Evolutionary conservation across 805 yeast genomes (phyloP), one percentile per base, ranked within the genome.

Genomic region (Pichia paraexigua): DNA sequence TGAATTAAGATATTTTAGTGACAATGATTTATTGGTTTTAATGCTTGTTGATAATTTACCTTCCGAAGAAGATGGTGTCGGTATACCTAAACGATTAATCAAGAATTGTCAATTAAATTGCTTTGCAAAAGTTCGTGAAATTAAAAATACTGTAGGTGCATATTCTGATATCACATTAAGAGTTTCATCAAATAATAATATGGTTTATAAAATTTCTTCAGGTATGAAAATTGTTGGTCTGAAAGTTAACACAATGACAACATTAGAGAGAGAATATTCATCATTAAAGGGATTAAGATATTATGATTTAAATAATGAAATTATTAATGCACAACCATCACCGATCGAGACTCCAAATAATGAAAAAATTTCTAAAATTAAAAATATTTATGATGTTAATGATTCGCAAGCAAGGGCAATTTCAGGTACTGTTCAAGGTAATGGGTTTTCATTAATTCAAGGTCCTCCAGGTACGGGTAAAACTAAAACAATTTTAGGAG

Each of bases 401-500:
- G 75, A 77, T 27, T 92, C 99, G 0, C 99, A 94, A 68, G 98
- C 98, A 0, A 74, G 70, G 30, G 99, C 99, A 0, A 87, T 94
- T 53, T 74, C 83, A 13, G 87, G 89, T 1, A 78, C 96, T 0
- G 79, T 82, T 30, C 65, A 73, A 24, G 72, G 77, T 10, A 73
- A 73, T 1, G 99, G 99, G 0, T 89, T 94, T 63, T 83, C 95
- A 0, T 73, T 94, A 49, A 91, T 94, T 65, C 99, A 94, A 69
- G 99, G 97, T 52, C 99, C 99, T 0, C 99, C 99, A 0, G 99
- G 99, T 67, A 92, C 98, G 0, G 99, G 99, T 72, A 94, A 94
- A 66, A 95, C 99, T 1, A 95, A 92, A 64, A 94, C 99, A 0
- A 94, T 95, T 69, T 66, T 94, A 44, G 97, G 97, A 24, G 83